Conservation (phyloP, 2,329 filamentous ascomycete genomes). For the Blastomyces emzantsi region DNA sequence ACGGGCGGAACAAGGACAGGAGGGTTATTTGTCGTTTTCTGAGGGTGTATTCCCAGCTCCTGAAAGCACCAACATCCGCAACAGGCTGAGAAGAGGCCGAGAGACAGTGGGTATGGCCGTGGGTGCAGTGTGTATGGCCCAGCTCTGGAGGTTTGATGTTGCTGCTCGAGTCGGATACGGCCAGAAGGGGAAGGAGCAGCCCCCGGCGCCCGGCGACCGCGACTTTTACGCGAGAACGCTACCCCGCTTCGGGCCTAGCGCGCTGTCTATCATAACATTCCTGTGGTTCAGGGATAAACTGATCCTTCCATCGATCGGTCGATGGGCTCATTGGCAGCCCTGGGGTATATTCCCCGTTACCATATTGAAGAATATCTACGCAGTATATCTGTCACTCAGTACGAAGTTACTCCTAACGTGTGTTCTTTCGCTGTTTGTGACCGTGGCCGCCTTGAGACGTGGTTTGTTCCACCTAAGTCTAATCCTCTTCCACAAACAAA, state of each 20-base stretch:
- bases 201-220: neutral
- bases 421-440: neutral
- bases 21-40: neutral
- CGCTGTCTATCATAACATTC: neutral
- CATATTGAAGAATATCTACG: too few relatives aligned
- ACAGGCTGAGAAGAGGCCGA: neutral
- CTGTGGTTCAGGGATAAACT: too few relatives aligned
- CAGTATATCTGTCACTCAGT: neutral
- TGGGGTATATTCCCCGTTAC: neutral
- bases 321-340: too few relatives aligned
- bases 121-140: neutral
- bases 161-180: neutral
- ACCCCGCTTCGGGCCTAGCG: constrained; percentile 6
- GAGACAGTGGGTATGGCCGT: neutral
- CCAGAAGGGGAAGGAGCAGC: neutral
- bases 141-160: constrained; percentile 1
- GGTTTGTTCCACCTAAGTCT: neutral
- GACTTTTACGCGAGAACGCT: constrained; percentile 9
- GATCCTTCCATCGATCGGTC: too few relatives aligned
- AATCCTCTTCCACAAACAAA: neutral
- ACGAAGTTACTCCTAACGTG: neutral
- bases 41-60: neutral
- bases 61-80: neutral
- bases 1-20: neutral
- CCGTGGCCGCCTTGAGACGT: neutral